phyloP scores from a whole-genome alignment of 2,329 filamentous ascomycete species.

The Neopestalotiopsis sp. region DNA sequence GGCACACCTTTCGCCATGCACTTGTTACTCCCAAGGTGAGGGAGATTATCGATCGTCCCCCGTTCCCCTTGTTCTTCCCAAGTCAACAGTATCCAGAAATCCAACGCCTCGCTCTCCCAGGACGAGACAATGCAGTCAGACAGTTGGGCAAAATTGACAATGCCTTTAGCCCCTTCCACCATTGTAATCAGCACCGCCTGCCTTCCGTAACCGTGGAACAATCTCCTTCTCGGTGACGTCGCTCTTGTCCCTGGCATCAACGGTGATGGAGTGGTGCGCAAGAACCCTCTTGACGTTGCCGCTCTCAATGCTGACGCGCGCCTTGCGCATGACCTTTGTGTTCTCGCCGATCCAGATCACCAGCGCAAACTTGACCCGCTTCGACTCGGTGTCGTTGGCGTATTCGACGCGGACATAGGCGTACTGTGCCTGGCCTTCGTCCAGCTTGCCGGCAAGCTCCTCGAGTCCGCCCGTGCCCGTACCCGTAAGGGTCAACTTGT shows the following conservation, averaged over 20 bases:
- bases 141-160: too few relatives aligned
- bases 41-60: too few relatives aligned
- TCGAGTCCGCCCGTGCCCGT: slow-evolving; percentile 66
- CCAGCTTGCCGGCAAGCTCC: slow-evolving; percentile 62
- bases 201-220: slow-evolving; percentile 65
- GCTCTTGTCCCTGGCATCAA: slow-evolving; percentile 63
- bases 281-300: slow-evolving; percentile 68
- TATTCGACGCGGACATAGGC: slow-evolving; percentile 71
- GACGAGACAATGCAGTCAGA: too few relatives aligned
- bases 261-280: slow-evolving; percentile 67
- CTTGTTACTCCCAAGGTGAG: too few relatives aligned
- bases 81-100: too few relatives aligned
- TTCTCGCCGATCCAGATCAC: slow-evolving; percentile 71
- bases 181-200: slow-evolving; percentile 74
- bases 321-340: slow-evolving; percentile 73
- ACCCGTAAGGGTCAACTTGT: slow-evolving; percentile 58
- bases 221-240: slow-evolving; percentile 68
- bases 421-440: slow-evolving; percentile 67
- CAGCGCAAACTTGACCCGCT: slow-evolving; percentile 70
- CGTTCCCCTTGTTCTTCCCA: too few relatives aligned
- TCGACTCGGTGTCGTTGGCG: slow-evolving; percentile 73
- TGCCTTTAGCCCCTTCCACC: slow-evolving; percentile 58
- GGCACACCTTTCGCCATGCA: too few relatives aligned
- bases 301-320: slow-evolving; percentile 70
- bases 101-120: too few relatives aligned